Percentiles rank a stretch among this genome's conserved stretches.
Conservation (phyloP, 163 green algal species). For the Chlamydomonas reinhardtii region DNA sequence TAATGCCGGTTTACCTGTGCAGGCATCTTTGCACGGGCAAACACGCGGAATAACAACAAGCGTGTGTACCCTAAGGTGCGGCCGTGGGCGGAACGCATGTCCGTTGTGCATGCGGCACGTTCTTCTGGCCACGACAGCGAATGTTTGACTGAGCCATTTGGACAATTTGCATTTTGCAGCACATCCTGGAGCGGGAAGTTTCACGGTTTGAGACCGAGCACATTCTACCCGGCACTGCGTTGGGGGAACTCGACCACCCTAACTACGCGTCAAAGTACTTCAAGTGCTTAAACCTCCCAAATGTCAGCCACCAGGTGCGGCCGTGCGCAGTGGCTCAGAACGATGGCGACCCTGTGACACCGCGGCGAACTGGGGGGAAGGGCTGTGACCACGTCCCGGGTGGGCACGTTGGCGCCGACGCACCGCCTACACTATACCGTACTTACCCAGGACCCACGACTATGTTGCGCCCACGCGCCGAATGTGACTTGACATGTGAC, state of each 20-base stretch:
- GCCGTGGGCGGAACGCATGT: background rate
- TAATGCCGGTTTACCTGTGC: background rate
- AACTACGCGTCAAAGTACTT: conserved; percentile 77
- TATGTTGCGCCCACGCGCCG: no score
- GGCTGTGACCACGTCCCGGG: no score
- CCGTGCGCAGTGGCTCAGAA: no score
- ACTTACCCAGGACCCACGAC: no score
- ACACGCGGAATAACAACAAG: conserved; percentile 78
- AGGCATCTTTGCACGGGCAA: conserved; percentile 78
- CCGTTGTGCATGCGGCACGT: background rate
- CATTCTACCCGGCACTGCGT: conserved; percentile 65
- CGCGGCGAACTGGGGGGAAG: no score
- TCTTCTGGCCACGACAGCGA: background rate
- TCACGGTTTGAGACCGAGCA: conserved; percentile 64
- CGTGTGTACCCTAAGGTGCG: conserved; percentile 78
- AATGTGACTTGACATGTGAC: background rate
- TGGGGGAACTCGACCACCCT: conserved; percentile 83
- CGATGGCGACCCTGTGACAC: background rate
- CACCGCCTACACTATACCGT: no score
- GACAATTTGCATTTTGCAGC: conserved; percentile 44
- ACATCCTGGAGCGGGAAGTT: conserved; percentile 75
- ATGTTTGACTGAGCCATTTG: no score
- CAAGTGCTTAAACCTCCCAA: conserved; percentile 78
- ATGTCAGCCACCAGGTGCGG: conserved; percentile 79
- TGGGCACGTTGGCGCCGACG: no score